Evolutionary conservation across 2,329 filamentous ascomycete genomes (phyloP).

Genomic region (Harringtonia aguacate): DNA sequence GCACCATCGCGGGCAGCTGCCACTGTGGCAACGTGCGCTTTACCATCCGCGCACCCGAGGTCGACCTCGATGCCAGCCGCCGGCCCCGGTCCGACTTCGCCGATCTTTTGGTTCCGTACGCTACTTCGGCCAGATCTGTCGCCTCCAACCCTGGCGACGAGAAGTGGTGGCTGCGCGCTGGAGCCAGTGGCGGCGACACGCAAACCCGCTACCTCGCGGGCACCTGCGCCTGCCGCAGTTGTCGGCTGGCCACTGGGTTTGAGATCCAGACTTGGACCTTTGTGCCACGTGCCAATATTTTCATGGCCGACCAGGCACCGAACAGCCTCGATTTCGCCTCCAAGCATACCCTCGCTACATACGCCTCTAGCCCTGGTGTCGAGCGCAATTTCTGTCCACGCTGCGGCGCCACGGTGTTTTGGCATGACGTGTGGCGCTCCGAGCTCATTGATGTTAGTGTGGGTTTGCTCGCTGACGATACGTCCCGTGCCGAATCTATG

Average conservation of each 20-base stretch:
- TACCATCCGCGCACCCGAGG: conserved; percentile 43
- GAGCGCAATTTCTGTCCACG: conserved; percentile 48
- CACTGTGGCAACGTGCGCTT: conserved; percentile 46
- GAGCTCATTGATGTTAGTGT: conserved; percentile 53
- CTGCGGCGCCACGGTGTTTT: conserved; percentile 57
- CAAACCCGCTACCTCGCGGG: conserved; percentile 39
- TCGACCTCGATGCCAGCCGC: conserved; percentile 23
- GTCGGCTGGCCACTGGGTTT: conserved; percentile 48
- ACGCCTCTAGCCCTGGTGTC: conserved; percentile 42
- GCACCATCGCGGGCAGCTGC: conserved; percentile 17
- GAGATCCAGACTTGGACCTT: conserved; percentile 59
- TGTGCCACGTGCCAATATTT: conserved; percentile 47
- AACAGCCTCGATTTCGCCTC: not conserved
- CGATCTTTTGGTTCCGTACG: conserved; percentile 40
- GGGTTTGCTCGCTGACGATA: conserved; percentile 41
- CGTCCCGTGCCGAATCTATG: conserved; percentile 46
- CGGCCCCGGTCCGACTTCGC: conserved; percentile 35
- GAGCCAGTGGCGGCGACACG: not conserved
- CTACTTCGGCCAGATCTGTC: conserved; percentile 12
- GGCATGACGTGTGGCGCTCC: conserved; percentile 40
- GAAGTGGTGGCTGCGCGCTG: conserved; percentile 47
- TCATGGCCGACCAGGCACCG: conserved; percentile 16
- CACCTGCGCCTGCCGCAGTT: conserved; percentile 51
- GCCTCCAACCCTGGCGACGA: conserved; percentile 31
- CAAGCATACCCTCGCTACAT: conserved; percentile 20